phyloP scores from a whole-genome alignment of 2,329 filamentous ascomycete genomes.

The Pseudogymnoascus sp. region DNA sequence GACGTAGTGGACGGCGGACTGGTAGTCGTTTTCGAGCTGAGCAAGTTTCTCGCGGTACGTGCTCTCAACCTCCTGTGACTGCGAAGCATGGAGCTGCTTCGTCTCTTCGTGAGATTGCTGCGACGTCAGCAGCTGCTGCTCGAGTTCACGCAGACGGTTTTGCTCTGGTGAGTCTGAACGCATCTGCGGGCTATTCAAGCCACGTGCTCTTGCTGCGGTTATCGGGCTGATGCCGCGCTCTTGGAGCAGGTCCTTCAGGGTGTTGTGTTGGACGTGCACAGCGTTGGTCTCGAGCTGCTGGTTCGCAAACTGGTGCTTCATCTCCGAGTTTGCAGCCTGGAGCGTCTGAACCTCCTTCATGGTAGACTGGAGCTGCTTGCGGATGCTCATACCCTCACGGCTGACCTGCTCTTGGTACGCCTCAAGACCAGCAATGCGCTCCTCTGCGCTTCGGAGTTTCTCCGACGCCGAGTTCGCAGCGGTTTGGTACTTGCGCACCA shows the following conservation, averaged over 20 bases:
- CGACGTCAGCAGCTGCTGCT: slow-evolving; percentile 74
- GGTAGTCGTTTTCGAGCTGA: slow-evolving; percentile 93
- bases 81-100: slow-evolving; percentile 65
- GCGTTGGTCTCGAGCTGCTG: slow-evolving; percentile 94
- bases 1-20: slow-evolving; percentile 95
- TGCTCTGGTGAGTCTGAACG: slow-evolving; percentile 72
- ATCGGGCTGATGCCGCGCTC: slow-evolving; percentile 81
- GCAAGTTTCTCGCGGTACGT: slow-evolving; percentile 88
- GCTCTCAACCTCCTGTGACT: slow-evolving; percentile 78
- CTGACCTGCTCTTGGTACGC: slow-evolving; percentile 97
- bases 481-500: slow-evolving; percentile 82
- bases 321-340: slow-evolving; percentile 69
- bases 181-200: slow-evolving; percentile 63
- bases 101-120: slow-evolving; percentile 78
- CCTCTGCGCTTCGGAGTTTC: slow-evolving; percentile 84
- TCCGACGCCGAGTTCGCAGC: slow-evolving; percentile 82
- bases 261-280: slow-evolving; percentile 81
- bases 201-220: slow-evolving; percentile 60
- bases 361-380: slow-evolving; percentile 78
- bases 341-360: slow-evolving; percentile 77
- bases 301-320: slow-evolving; percentile 72
- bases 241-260: slow-evolving; percentile 82
- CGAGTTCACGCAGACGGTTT: slow-evolving; percentile 70
- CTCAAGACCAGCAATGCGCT: slow-evolving; percentile 91
- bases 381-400: slow-evolving; percentile 80